Conservation (phyloP, 257 asterid species). For the Misopates orontium region DNA sequence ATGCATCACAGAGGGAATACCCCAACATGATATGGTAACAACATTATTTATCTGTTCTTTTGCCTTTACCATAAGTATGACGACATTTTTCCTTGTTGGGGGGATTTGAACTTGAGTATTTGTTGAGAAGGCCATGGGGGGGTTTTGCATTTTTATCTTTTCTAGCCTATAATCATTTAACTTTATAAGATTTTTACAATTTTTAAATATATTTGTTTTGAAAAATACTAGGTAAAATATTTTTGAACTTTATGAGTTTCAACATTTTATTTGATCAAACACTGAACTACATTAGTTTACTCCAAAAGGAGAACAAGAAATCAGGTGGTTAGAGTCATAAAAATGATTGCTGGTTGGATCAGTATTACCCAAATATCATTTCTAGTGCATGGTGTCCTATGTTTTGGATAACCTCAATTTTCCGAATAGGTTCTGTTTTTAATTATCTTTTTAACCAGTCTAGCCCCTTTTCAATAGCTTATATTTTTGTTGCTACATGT, state of each 20-base stretch:
- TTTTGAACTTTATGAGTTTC: too few relatives aligned
- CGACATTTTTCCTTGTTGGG: too few relatives aligned
- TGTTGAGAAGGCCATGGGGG: too few relatives aligned
- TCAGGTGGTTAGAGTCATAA: not conserved
- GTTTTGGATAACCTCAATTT: not conserved
- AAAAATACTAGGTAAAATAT: too few relatives aligned
- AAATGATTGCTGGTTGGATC: not conserved
- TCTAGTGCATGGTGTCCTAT: not conserved
- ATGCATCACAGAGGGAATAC: constrained; percentile 92
- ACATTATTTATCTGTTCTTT: constrained; percentile 3
- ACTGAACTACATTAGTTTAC: too few relatives aligned
- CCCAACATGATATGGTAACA: constrained; percentile 95
- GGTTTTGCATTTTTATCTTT: too few relatives aligned
- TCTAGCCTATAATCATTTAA: too few relatives aligned
- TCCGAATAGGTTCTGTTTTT: not conserved
- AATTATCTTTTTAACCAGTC: not conserved
- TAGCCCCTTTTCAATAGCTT: constrained; percentile 8
- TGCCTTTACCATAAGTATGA: not conserved
- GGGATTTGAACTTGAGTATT: too few relatives aligned
- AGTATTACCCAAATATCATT: not conserved
- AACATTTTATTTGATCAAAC: too few relatives aligned
- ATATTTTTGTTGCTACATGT: constrained; percentile 8
- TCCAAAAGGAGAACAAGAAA: too few relatives aligned
- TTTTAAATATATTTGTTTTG: too few relatives aligned
- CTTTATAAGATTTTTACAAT: too few relatives aligned